Base-by-base conservation (phyloP, 495 filamentous ascomycete species). In the Xylaria scruposa region DNA sequence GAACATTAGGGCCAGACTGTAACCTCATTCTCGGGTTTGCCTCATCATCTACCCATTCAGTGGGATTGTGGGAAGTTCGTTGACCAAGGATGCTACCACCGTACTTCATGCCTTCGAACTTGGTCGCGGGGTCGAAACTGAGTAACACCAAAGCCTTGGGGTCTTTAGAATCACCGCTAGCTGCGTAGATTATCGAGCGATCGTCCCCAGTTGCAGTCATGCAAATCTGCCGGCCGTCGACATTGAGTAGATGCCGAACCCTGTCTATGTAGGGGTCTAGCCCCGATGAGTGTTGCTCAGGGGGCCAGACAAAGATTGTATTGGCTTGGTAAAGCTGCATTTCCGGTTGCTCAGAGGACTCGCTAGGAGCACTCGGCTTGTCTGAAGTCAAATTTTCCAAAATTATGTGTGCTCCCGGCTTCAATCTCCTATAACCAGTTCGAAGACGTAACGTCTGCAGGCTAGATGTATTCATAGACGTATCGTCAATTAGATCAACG, bases 401-500 rank as follows among this genome's bases (percentile, higher is more conserved):
- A 19, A 26, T 15, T 47, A 54, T 54, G 31, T 59, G 63, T 4
- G 58, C 61, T 9, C 33, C 54, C n/a, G 71, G 76, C 29, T 73
- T 67, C 33, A 68, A 69, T 51, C 75, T 72, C 19, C 75, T 77
- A 33, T 84, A 84, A 33, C 87, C 88, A 19, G 84, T 83, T 8
- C 89, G 84, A 17, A 90, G 74, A 31, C 89, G 85, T 17, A 89
- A 79, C 9, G 85, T 85, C 73, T 80, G 78, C 24, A 72, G 73
- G 56, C 72, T 64, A 75, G 80, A 72, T 81, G 75, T 78, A 67
- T 60, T 77, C 76, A 21, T 75, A 78, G 49, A 79, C 71, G 38
- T 72, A 70, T 90, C 88, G 71, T 91, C 87, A 40, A 94, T 88
- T 3, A 94, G 80, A 71, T 94, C 91, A 10, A 93, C 59, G 73